Conservation (phyloP, 305 asterid genomes). For the Salvia sclarea region DNA sequence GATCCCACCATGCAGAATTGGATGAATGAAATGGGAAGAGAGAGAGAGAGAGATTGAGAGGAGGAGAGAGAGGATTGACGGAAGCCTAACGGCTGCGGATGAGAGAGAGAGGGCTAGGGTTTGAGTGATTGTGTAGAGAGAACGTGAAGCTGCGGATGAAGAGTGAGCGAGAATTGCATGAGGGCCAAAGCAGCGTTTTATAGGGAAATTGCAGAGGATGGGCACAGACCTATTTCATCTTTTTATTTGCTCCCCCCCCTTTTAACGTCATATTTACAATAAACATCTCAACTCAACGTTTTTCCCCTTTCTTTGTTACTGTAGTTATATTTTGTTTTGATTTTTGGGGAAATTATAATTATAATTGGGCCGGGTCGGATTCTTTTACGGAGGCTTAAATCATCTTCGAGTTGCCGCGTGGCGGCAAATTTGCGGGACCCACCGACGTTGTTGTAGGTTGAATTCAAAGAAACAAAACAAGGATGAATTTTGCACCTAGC, state of each 20-base stretch:
- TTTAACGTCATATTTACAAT: neutral
- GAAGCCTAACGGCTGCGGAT: constrained; percentile 32
- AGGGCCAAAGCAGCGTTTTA: constrained; percentile 46
- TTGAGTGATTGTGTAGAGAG: constrained; percentile 22
- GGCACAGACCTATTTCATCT: constrained; percentile 28
- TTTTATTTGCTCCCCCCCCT: neutral
- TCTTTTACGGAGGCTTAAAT: constrained; percentile 25
- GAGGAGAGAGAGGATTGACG: constrained; percentile 13
- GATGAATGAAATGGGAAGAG: neutral
- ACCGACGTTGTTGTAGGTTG: neutral
- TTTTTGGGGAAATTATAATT: neutral
- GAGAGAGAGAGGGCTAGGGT: constrained; percentile 35
- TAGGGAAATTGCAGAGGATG: constrained; percentile 36
- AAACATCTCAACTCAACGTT: too few relatives aligned
- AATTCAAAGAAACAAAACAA: neutral
- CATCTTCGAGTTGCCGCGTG: constrained; percentile 69
- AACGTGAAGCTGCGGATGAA: constrained; percentile 36
- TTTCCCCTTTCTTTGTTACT: too few relatives aligned
- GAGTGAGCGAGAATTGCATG: constrained; percentile 78
- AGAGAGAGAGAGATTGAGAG: neutral
- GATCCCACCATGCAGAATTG: constrained; percentile 67
- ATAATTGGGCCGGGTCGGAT: constrained; percentile 16
- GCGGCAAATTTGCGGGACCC: constrained; percentile 34
- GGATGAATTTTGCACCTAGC: too few relatives aligned
- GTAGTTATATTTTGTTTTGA: neutral